These are phyloP conservation scores for Barnettozyma wickerhamii DNA, from an alignment of 805 yeast genomes.

Conservation along the genomic window DNA sequence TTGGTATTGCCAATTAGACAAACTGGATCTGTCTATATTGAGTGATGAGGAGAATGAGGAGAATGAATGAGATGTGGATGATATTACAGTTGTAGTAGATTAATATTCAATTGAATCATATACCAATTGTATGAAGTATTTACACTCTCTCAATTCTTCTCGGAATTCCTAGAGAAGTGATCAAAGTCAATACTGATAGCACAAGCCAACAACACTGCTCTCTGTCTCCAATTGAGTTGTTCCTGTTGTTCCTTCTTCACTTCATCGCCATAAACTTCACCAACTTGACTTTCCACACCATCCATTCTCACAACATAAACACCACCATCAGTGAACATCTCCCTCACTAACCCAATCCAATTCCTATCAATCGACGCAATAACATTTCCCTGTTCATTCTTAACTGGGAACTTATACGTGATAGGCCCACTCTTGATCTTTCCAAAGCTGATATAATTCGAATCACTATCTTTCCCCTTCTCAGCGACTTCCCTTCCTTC, in stretches of 20 bases:
- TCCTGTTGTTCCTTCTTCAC: too few relatives aligned
- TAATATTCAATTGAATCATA: not conserved
- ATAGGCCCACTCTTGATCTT: not conserved
- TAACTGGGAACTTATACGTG: constrained; percentile 2
- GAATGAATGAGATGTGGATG: too few relatives aligned
- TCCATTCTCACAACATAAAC: not conserved
- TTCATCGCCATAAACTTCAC: not conserved
- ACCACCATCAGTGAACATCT: constrained; percentile 3
- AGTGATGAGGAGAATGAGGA: too few relatives aligned
- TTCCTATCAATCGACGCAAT: constrained; percentile 6
- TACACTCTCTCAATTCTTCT: not conserved
- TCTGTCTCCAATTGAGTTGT: not conserved
- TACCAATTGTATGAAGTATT: not conserved
- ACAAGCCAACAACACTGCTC: constrained; percentile 4
- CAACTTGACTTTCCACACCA: not conserved
- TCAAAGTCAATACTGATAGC: constrained; percentile 6
- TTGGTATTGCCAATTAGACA: constrained; percentile 47
- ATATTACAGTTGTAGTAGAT: too few relatives aligned
- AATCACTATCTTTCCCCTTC: not conserved
- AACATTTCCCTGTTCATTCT: not conserved
- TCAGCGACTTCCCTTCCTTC: not conserved
- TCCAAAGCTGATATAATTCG: not conserved
- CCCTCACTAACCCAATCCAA: not conserved
- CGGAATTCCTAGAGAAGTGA: not conserved
- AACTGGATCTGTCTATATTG: too few relatives aligned